Percentiles rank a stretch among this genome's conserved stretches.
phyloP scores from a whole-genome alignment of 1,139 yeast species.

The Saccharomyces pastorianus region DNA sequence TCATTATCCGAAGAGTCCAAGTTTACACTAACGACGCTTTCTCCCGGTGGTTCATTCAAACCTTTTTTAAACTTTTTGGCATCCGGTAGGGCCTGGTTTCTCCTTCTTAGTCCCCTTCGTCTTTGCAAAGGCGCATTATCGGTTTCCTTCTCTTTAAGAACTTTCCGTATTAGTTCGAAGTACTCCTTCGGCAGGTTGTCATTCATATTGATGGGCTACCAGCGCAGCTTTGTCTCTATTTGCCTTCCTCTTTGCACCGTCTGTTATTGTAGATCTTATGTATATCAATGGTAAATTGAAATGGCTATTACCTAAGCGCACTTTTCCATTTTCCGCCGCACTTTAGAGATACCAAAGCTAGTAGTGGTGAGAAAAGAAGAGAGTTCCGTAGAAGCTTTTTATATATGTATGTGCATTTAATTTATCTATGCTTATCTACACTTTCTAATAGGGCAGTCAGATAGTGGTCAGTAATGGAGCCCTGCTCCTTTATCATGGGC shows the following conservation, averaged over 20 bases:
- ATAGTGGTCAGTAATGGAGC: slow-evolving; percentile 12
- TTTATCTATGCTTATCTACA: slow-evolving; percentile 16
- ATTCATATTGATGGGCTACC: slow-evolving; percentile 24
- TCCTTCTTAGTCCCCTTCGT: slow-evolving; percentile 18
- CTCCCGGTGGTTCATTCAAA: slow-evolving; percentile 3
- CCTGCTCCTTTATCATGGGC: background rate
- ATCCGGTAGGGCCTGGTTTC: slow-evolving; percentile 5
- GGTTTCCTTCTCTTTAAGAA: slow-evolving; percentile 29
- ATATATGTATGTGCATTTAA: background rate
- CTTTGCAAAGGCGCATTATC: slow-evolving; percentile 15
- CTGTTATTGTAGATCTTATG: background rate
- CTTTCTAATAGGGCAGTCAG: slow-evolving; percentile 15
- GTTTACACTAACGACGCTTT: slow-evolving; percentile 6
- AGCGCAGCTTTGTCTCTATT: slow-evolving; percentile 35
- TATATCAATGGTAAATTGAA: background rate
- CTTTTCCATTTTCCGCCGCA: background rate
- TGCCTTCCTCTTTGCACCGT: background rate
- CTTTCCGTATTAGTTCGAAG: slow-evolving; percentile 34
- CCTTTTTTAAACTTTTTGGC: slow-evolving; percentile 1
- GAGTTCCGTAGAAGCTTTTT: background rate
- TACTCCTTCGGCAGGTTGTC: slow-evolving; percentile 33
- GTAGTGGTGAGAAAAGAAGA: background rate
- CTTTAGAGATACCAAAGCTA: too few species aligned
- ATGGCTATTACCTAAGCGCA: background rate
- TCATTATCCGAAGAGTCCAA: slow-evolving; percentile 39